Conservation (phyloP, 257 asterid species). For the Penstemon newberryi region DNA sequence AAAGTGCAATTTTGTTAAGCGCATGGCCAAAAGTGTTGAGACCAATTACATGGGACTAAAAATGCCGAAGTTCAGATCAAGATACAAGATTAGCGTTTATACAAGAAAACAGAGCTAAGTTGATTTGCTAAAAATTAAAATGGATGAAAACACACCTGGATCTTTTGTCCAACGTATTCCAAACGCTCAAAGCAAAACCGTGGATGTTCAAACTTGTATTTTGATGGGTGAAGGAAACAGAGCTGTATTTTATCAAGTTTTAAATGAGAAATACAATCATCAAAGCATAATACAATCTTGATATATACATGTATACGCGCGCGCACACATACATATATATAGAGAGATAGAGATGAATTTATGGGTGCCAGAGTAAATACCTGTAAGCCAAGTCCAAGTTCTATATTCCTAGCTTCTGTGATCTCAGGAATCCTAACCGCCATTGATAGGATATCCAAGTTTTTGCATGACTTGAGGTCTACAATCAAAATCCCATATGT, state of each 20-base stretch:
- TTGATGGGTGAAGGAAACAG: conserved; percentile 84
- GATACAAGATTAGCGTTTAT: no score
- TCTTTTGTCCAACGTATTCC: conserved; percentile 95
- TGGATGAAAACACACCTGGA: conserved; percentile 53
- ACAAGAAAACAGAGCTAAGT: not conserved
- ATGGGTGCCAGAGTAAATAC: conserved; percentile 28
- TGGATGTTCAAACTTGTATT: conserved; percentile 85
- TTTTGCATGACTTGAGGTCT: conserved; percentile 79
- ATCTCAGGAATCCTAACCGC: conserved; percentile 78
- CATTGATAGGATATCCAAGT: conserved; percentile 84
- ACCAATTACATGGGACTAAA: no score
- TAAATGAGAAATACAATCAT: no score
- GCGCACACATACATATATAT: no score
- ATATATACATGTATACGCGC: no score
- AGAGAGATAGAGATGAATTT: no score
- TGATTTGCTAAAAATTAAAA: not conserved
- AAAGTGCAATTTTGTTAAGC: no score
- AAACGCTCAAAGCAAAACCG: conserved; percentile 94
- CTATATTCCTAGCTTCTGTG: conserved; percentile 92
- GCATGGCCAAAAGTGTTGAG: no score
- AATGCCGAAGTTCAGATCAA: no score
- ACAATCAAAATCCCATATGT: conserved; percentile 89
- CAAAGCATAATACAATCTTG: no score
- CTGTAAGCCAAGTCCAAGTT: conserved; percentile 97
- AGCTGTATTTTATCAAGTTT: conserved; percentile 48